A percentile compares a stretch with the other conserved stretches of the same genome.
phyloP scores from a whole-genome alignment of 1,284 basidiomycete species.

The Trametes pubescens region DNA sequence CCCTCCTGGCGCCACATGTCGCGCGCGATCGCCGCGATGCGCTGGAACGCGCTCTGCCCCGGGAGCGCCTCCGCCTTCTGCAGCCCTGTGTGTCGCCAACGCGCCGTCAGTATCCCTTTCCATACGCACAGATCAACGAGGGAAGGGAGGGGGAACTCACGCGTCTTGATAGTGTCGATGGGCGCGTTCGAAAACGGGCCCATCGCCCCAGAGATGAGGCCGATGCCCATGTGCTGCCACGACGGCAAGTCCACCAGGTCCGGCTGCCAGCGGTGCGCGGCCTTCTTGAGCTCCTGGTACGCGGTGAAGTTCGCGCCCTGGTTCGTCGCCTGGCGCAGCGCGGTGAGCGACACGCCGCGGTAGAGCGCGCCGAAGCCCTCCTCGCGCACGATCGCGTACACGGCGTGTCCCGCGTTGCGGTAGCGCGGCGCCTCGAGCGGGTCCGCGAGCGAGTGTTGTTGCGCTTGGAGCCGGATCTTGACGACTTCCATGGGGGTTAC shows the following conservation, averaged over 20 bases:
- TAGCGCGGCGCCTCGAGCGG: constrained; percentile 95
- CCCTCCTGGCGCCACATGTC: constrained; percentile 98
- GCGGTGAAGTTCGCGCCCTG: constrained; percentile 99
- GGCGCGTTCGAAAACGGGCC: constrained; percentile 98
- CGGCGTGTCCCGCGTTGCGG: constrained; percentile 96
- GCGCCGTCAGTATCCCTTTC: background rate
- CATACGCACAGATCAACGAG: too few relatives aligned
- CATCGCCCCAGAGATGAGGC: constrained; percentile 96
- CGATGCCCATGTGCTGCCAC: constrained; percentile 95
- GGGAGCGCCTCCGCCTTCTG: constrained; percentile 86
- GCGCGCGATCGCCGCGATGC: constrained; percentile 82
- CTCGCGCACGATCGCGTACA: constrained; percentile 94
- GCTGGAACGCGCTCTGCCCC: constrained; percentile 80
- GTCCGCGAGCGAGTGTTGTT: constrained; percentile 97
- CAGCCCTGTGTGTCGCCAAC: constrained; percentile 57
- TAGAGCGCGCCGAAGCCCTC: constrained; percentile 91
- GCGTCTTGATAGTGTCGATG: constrained; percentile 97
- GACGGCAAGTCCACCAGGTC: constrained; percentile 82
- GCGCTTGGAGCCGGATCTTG: constrained; percentile 98
- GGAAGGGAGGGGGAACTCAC: constrained; percentile 51
- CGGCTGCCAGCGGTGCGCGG: constrained; percentile 82
- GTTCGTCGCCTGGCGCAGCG: constrained; percentile 96
- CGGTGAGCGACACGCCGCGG: constrained; percentile 93
- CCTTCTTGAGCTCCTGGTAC: constrained; percentile 95
- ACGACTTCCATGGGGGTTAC: constrained; percentile 99